phyloP scores from a whole-genome alignment of 257 asterid genomes.

The Ilex asprella region DNA sequence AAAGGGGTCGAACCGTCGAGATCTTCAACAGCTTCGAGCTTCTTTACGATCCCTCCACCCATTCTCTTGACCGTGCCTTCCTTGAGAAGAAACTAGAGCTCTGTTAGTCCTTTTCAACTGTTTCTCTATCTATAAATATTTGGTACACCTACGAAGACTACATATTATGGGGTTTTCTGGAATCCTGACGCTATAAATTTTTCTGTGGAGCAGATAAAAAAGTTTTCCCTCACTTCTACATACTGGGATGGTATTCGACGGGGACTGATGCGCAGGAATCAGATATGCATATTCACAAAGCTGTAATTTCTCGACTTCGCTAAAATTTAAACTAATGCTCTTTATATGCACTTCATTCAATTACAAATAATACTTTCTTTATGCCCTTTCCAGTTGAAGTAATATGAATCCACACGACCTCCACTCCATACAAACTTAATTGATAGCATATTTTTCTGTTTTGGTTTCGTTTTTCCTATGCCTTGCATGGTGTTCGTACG shows the following conservation, averaged over 20 bases:
- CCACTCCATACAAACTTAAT: too few relatives aligned
- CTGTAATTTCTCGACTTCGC: constrained; percentile 44
- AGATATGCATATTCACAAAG: constrained; percentile 90
- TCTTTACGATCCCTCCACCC: constrained; percentile 55
- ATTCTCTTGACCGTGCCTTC: constrained; percentile 71
- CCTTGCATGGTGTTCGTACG: too few relatives aligned
- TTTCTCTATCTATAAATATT: background rate
- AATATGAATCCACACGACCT: too few relatives aligned
- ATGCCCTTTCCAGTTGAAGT: too few relatives aligned
- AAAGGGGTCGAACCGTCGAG: constrained; percentile 93
- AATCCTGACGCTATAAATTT: too few relatives aligned
- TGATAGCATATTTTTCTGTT: too few relatives aligned
- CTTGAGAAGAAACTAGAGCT: constrained; percentile 96
- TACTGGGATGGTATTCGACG: constrained; percentile 94
- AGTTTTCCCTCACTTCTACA: constrained; percentile 83
- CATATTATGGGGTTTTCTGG: too few relatives aligned
- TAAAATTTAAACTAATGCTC: too few relatives aligned
- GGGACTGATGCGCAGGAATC: constrained; percentile 90
- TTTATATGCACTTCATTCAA: too few relatives aligned
- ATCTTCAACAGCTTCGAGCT: constrained; percentile 95
- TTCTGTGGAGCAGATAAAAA: constrained; percentile 64
- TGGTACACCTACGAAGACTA: too few relatives aligned
- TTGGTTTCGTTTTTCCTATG: too few relatives aligned
- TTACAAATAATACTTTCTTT: too few relatives aligned
- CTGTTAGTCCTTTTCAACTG: constrained; percentile 33